phyloP scores from a whole-genome alignment of 2,329 filamentous ascomycete genomes.

The Blastomyces percursus region DNA sequence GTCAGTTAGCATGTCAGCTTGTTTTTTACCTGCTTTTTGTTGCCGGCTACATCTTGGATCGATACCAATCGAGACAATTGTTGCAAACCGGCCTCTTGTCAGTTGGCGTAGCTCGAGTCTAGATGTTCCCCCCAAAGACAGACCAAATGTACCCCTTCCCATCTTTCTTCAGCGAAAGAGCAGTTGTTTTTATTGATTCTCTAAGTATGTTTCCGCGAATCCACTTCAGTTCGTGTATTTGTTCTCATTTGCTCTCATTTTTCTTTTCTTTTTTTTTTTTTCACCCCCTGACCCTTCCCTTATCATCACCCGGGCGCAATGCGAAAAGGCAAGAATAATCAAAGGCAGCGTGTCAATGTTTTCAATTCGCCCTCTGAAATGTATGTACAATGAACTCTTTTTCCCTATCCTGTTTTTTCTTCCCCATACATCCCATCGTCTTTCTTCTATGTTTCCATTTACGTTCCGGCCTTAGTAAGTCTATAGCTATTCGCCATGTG shows the following conservation, averaged over 20 bases:
- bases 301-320: no score
- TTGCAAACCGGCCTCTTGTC: neutral
- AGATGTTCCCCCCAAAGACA: neutral
- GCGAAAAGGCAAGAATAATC: neutral
- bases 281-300: no score
- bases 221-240: slow-evolving; percentile 2
- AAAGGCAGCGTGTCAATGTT: neutral
- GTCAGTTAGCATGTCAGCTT: no score
- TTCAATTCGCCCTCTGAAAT: neutral
- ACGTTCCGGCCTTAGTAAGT: neutral
- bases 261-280: neutral
- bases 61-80: no score
- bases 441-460: neutral
- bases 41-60: no score
- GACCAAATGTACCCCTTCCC: neutral
- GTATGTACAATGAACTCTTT: neutral
- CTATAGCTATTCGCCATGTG: no score
- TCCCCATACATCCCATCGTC: neutral
- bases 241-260: slow-evolving; percentile 8
- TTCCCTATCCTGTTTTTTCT: neutral
- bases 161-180: neutral
- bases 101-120: neutral
- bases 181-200: neutral
- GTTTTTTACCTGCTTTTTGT: no score
- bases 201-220: neutral